Base-by-base conservation (phyloP, 192 early-diverging fungal species). In the Backusella westeae region DNA sequence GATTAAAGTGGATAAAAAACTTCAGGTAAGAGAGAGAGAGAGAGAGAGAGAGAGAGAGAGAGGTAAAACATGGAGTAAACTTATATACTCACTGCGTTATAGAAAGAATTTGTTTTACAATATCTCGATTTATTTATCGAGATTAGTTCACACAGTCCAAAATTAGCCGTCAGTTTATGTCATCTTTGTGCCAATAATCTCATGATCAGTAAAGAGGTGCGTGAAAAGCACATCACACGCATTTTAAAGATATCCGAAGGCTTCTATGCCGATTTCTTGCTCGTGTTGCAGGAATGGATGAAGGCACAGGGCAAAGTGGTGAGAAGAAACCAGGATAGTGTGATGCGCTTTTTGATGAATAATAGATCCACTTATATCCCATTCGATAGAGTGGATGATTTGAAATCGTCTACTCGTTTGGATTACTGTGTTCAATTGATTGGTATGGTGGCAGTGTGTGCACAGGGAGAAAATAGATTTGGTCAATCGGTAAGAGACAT, bases 381-480 rank as follows among this genome's bases (percentile, higher is more conserved):
- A 10, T 77, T 77, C 63, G 46, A 53, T 3, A 77, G 15, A 32
- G 36, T 36, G 2, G 41, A 77, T 14, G 76, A 77, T 29, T 66
- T 77, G 23, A 56, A 34, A 19, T 44, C 29, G 8, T 65, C 76
- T 6, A 34, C 71, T 9, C 69, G 41, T 29, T 39, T 72, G 21
- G 76, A 71, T 14, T 77, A 77, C 38, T 77, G 69, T 39, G 21
- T 77, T 5, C 56, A 71, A 26, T 72, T 77, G 21, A 77, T 77
- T 44, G 76, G 71, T 29, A 35, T 77, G 23, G 52, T 77, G 1
- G 52, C 69, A 6, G 41, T 77, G 23, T 77, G 76, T 72, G 76
- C 69, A 15, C 76, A 77, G 21, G 76, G 76, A 44, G 76, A 77
- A 39, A 77, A 77, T 26, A 72, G 68, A 34, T 77, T 65, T 72